These are phyloP conservation scores for Cicer judaicum DNA, from an alignment of 306 rosid species.

Conservation along the genomic window DNA sequence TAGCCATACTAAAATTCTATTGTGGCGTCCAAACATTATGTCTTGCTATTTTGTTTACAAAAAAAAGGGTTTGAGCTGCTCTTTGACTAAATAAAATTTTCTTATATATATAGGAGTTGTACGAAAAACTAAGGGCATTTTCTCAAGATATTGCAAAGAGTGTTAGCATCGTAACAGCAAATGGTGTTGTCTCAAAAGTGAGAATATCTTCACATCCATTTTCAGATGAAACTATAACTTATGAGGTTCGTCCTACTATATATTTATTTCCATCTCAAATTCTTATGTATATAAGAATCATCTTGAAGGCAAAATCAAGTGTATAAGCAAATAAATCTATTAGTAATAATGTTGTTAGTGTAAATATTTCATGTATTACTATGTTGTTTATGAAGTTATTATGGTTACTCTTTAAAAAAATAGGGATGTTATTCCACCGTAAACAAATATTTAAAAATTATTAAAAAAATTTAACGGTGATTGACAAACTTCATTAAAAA, in stretches of 20 bases:
- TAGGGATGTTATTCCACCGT: too few species aligned
- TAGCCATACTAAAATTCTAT: too few species aligned
- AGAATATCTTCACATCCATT: conserved; percentile 67
- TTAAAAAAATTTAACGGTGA: too few species aligned
- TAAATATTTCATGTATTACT: background rate
- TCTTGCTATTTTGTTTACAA: too few species aligned
- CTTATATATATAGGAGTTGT: conserved; percentile 55
- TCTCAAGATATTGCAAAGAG: conserved; percentile 66
- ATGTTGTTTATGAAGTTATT: too few species aligned
- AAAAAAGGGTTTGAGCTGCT: too few species aligned
- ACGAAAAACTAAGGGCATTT: conserved; percentile 63
- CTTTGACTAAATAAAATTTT: too few species aligned
- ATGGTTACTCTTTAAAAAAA: too few species aligned
- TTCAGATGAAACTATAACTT: conserved; percentile 81
- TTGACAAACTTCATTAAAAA: too few species aligned
- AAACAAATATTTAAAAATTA: too few species aligned
- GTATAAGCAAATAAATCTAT: background rate
- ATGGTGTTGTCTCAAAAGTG: conserved; percentile 76
- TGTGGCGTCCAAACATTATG: too few species aligned
- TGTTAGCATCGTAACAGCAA: conserved; percentile 69
- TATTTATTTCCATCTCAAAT: conserved; percentile 13
- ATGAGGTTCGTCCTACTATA: conserved; percentile 65
- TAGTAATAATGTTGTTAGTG: background rate
- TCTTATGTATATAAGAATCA: background rate
- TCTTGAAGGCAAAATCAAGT: background rate